A percentile compares a stretch with the other conserved stretches of the same genome.
Conservation (phyloP, 2,329 filamentous ascomycete species). For the Apiospora marii region DNA sequence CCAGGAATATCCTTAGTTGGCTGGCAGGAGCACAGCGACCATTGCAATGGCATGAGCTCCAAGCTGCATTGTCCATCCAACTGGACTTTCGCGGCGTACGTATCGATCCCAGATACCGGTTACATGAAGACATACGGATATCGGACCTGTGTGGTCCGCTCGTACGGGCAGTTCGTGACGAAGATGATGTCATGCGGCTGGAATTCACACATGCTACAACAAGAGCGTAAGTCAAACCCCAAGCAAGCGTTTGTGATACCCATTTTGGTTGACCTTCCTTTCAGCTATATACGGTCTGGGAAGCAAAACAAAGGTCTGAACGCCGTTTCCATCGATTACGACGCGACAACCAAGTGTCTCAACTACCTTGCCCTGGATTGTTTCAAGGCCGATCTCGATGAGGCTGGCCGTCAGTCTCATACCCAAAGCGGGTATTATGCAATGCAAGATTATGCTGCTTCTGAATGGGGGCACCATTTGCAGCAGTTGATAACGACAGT, state of each 20-base stretch:
- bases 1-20: slow-evolving; percentile 48
- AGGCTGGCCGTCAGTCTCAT: slow-evolving; percentile 27
- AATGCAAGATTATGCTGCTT: slow-evolving; percentile 49
- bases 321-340: slow-evolving; percentile 37
- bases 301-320: slow-evolving; percentile 17
- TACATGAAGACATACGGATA: slow-evolving; percentile 40
- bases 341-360: slow-evolving; percentile 44
- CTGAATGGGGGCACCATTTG: slow-evolving; percentile 45
- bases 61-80: slow-evolving; percentile 44
- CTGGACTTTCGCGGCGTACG: slow-evolving; percentile 25
- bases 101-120: slow-evolving; percentile 33
- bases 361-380: slow-evolving; percentile 44
- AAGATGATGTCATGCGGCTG: slow-evolving; percentile 38
- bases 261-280: slow-evolving; percentile 5
- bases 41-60: slow-evolving; percentile 51
- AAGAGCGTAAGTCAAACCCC: slow-evolving; percentile 38
- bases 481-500: slow-evolving; percentile 9
- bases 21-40: slow-evolving; percentile 49
- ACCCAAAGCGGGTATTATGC: slow-evolving; percentile 42
- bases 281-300: slow-evolving; percentile 32
- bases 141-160: slow-evolving; percentile 45
- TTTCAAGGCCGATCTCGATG: slow-evolving; percentile 36
- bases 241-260: too few relatives aligned
- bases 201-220: slow-evolving; percentile 49
- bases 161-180: slow-evolving; percentile 41